A percentile compares a stretch with the other conserved stretches of the same genome.
Conservation (phyloP, 805 yeast species). For the Lipomyces sp. region DNA sequence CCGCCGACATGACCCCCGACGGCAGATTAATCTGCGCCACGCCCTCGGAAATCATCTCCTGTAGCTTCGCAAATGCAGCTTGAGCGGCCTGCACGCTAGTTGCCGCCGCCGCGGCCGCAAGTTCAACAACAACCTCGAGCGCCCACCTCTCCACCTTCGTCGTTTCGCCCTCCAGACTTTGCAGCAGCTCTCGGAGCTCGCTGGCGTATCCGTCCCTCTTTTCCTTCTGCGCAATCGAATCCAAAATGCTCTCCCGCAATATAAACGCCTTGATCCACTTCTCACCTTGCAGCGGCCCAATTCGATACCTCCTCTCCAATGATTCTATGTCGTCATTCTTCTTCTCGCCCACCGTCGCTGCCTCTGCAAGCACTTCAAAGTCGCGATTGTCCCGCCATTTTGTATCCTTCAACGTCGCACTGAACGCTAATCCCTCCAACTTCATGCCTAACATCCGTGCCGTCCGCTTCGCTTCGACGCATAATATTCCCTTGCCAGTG, state of each 20-base stretch:
- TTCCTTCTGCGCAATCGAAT: slow-evolving; percentile 31
- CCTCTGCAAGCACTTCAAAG: slow-evolving; percentile 50
- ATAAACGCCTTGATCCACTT: slow-evolving; percentile 41
- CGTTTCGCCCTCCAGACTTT: slow-evolving; percentile 27
- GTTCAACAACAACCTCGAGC: slow-evolving; percentile 25
- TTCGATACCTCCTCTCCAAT: slow-evolving; percentile 29
- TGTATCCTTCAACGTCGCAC: slow-evolving; percentile 9
- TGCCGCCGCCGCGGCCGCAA: slow-evolving; percentile 20
- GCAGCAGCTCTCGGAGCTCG: slow-evolving; percentile 20
- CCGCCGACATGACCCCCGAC: not conserved
- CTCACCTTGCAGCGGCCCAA: slow-evolving; percentile 34
- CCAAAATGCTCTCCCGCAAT: slow-evolving; percentile 44
- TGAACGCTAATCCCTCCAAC: slow-evolving; percentile 25
- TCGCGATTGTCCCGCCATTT: slow-evolving; percentile 58
- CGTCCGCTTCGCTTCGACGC: slow-evolving; percentile 35
- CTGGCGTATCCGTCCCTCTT: slow-evolving; percentile 31
- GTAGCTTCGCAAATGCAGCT: slow-evolving; percentile 3
- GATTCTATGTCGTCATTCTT: not conserved
- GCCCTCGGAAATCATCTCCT: slow-evolving; percentile 3
- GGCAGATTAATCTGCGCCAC: not conserved
- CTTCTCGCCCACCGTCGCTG: slow-evolving; percentile 42
- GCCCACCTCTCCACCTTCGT: slow-evolving; percentile 44
- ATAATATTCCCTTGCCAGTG: slow-evolving; percentile 41
- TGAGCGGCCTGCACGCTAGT: not conserved
- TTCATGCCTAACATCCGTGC: slow-evolving; percentile 37